Evolutionary conservation across 257 asterid genomes (phyloP).

Genomic region (Thymus quinquecostatus): DNA sequence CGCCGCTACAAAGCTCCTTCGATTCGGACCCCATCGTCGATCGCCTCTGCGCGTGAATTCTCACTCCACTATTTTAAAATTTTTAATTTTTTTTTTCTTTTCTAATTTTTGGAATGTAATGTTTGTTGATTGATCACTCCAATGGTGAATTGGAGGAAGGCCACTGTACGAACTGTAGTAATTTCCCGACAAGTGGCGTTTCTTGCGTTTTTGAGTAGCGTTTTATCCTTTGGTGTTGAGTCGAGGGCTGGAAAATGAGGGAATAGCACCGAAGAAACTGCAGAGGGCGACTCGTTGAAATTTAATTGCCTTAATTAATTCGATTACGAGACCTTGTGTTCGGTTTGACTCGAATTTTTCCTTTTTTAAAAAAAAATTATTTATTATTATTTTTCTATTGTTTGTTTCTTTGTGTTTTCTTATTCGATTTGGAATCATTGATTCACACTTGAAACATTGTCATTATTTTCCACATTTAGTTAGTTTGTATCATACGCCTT

Average conservation of each 20-base stretch:
- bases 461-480: too few species aligned
- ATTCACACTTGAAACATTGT: too few species aligned
- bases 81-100: neutral
- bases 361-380: too few species aligned
- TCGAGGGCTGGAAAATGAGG: neutral
- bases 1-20: slow-evolving; percentile 29
- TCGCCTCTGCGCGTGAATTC: slow-evolving; percentile 8
- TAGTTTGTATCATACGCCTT: too few species aligned
- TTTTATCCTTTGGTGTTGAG: neutral
- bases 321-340: too few species aligned
- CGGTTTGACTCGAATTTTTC: too few species aligned
- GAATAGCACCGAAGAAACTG: slow-evolving; percentile 18
- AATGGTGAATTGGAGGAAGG: slow-evolving; percentile 24
- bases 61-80: neutral
- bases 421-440: too few species aligned
- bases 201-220: neutral
- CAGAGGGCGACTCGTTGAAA: slow-evolving; percentile 5
- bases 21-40: slow-evolving; percentile 44
- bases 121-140: slow-evolving; percentile 18
- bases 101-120: neutral
- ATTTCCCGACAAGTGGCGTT: neutral
- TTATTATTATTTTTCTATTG: too few species aligned
- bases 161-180: neutral
- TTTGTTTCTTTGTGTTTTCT: too few species aligned
- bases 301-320: too few species aligned